A percentile compares a stretch with the other conserved stretches of the same genome.
Conservation (phyloP, 306 rosid genomes). For the Cucumis sativus region Cucumber_9930_V3 NC_026655.2:3462001-3462500, state of each 20-base stretch:
- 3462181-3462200: constrained; percentile 4
- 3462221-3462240: constrained; percentile 94
- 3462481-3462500: neutral
- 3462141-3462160: neutral
- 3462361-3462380: neutral
- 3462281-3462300: constrained; percentile 9
- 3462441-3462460: neutral
- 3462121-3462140: neutral
- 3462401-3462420: neutral
- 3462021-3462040: neutral
- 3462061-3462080: neutral
- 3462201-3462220: constrained; percentile 86
- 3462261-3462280: constrained; percentile 25
- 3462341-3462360: neutral
- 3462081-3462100: too few species aligned
- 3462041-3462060: neutral
- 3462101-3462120: neutral
- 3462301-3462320: neutral
- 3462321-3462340: neutral
- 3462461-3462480: neutral
- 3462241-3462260: constrained; percentile 52
- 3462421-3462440: neutral
- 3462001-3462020: neutral
- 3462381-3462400: neutral
- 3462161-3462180: neutral